A percentile compares a stretch with the other conserved stretches of the same genome.
phyloP scores from a whole-genome alignment of 1,139 yeast species.

The Diutina siamensis region DNA sequence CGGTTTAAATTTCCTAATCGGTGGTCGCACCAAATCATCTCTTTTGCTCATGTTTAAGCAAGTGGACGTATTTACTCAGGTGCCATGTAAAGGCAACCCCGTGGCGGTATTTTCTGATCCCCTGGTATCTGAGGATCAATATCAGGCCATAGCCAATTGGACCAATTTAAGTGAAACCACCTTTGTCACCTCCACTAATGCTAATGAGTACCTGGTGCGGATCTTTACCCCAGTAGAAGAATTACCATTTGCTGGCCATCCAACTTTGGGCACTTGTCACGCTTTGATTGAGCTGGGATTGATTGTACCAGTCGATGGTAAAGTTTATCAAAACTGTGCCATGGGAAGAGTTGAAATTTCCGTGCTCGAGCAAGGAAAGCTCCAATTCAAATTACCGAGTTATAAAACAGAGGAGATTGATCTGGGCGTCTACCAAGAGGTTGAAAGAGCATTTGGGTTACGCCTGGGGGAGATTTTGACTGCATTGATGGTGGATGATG shows the following conservation, averaged over 20 bases:
- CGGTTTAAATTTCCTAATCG: too few species aligned
- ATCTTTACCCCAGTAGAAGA: constrained; percentile 36
- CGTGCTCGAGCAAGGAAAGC: constrained; percentile 10
- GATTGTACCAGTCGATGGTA: constrained; percentile 15
- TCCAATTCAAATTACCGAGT: constrained; percentile 17
- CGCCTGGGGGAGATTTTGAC: not conserved
- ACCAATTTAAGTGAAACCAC: constrained; percentile 48
- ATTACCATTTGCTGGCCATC: constrained; percentile 52
- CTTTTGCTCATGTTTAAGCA: constrained; percentile 29
- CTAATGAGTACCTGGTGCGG: constrained; percentile 29
- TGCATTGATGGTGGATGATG: constrained; percentile 13
- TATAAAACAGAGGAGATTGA: constrained; percentile 8
- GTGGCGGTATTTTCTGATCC: constrained; percentile 39
- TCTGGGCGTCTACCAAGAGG: constrained; percentile 11
- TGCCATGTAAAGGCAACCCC: constrained; percentile 39
- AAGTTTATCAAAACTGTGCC: constrained; percentile 29
- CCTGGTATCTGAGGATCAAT: constrained; percentile 19
- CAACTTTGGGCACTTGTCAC: constrained; percentile 40
- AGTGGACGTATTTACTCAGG: constrained; percentile 39
- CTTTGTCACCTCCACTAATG: constrained; percentile 29
- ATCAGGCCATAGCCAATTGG: constrained; percentile 41
- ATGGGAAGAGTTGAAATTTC: constrained; percentile 28
- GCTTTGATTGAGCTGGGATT: constrained; percentile 26
- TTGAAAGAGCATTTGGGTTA: constrained; percentile 21
- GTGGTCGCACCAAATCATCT: too few species aligned